These are phyloP conservation scores for Cystobasidium onofrii DNA, from an alignment of 768 basidiomycete genomes.

Conservation along the genomic window DNA sequence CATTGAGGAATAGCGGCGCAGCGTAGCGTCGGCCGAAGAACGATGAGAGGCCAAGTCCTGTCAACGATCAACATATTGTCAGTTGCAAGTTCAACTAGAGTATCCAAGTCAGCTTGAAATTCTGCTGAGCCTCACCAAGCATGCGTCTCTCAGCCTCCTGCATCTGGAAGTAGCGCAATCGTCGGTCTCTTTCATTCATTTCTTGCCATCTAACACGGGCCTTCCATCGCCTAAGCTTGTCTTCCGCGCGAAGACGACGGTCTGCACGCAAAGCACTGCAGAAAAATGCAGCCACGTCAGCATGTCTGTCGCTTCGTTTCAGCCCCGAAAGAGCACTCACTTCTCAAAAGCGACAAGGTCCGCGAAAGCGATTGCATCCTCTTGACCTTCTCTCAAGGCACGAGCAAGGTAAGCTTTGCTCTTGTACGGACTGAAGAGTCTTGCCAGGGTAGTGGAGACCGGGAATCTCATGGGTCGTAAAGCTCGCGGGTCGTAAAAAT, in stretches of 20 bases:
- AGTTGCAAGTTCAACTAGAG: no score
- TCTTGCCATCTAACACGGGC: conserved; percentile 30
- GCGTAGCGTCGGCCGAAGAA: conserved; percentile 29
- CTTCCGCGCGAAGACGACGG: conserved; percentile 12
- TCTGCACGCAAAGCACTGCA: conserved; percentile 11
- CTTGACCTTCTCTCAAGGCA: conserved; percentile 5
- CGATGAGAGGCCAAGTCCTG: conserved; percentile 20
- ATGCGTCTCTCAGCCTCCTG: conserved; percentile 22
- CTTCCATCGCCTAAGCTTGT: conserved; percentile 28
- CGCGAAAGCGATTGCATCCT: conserved; percentile 11
- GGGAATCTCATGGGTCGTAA: conserved; percentile 17
- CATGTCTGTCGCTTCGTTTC: not conserved
- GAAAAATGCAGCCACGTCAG: not conserved
- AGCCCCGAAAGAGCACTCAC: not conserved
- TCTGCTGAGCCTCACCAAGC: conserved; percentile 2
- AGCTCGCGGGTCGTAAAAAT: conserved; percentile 10
- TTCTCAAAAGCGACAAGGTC: conserved; percentile 29
- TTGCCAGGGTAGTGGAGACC: not conserved
- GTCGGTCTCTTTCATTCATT: conserved; percentile 11
- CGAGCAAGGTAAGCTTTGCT: conserved; percentile 8
- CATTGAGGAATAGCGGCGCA: conserved; percentile 11
- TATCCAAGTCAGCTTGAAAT: not conserved
- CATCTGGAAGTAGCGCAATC: conserved; percentile 22
- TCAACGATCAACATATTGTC: no score
- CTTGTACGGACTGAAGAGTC: conserved; percentile 21